Conservation (phyloP, 345 rosid species). For the Trapa bicornis region DNA sequence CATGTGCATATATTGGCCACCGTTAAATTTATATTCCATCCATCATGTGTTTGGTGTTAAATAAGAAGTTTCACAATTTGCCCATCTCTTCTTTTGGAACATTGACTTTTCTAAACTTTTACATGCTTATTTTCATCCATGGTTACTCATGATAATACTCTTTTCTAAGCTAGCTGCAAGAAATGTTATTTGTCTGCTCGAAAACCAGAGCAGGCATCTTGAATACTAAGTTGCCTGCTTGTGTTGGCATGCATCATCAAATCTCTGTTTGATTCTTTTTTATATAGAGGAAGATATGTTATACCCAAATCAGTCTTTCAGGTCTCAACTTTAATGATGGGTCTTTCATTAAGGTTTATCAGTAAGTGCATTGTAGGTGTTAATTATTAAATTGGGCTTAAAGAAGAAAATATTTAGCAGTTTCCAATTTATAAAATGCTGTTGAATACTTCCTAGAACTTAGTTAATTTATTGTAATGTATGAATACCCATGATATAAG, state of each 20-base stretch:
- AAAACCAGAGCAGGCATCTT: slow-evolving; percentile 1
- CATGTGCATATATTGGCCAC: not conserved
- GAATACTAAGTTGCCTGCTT: not conserved
- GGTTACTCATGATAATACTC: not conserved
- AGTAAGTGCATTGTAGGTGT: not conserved
- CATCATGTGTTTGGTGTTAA: not conserved
- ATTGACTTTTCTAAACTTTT: not conserved
- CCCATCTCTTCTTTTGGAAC: no score
- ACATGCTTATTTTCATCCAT: not conserved
- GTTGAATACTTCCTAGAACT: not conserved
- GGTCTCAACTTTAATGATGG: not conserved
- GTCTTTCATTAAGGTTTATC: not conserved
- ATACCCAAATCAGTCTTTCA: no score
- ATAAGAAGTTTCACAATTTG: not conserved
- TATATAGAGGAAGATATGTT: not conserved
- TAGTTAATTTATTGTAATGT: not conserved
- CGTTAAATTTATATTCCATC: not conserved
- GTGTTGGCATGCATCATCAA: not conserved
- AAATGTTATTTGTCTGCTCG: not conserved
- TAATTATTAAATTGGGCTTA: not conserved
- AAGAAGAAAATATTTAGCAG: not conserved
- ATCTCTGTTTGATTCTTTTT: not conserved
- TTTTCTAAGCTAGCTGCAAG: not conserved
- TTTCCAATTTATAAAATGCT: no score
- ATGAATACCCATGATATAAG: no score